These are phyloP conservation scores for Aspergillus brunneoviolaceus DNA, from an alignment of 2,329 filamentous ascomycete species.

Conservation along the genomic window DNA sequence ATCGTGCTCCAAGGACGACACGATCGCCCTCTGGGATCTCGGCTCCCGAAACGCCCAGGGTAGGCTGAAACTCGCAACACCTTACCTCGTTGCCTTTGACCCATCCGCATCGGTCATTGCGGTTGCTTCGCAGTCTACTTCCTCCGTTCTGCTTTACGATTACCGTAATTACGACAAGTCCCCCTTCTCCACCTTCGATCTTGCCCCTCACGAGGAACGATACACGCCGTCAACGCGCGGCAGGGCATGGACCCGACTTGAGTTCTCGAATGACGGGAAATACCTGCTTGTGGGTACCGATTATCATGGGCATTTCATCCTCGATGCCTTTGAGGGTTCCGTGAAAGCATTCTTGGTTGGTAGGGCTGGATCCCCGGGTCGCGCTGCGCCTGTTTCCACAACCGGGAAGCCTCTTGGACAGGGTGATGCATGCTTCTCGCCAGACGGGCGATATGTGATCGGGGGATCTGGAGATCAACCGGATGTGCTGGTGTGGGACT, in stretches of 20 bases:
- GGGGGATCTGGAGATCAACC: constrained; percentile 69
- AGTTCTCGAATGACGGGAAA: constrained; percentile 96
- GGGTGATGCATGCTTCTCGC: constrained; percentile 83
- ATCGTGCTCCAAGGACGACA: constrained; percentile 87
- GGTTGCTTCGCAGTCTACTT: constrained; percentile 76
- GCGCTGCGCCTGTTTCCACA: constrained; percentile 53
- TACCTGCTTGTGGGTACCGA: constrained; percentile 79
- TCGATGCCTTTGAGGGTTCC: constrained; percentile 88
- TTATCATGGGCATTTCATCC: constrained; percentile 78
- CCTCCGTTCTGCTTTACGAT: constrained; percentile 85
- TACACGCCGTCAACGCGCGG: constrained; percentile 51
- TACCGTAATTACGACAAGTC: constrained; percentile 89
- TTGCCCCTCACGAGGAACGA: constrained; percentile 59
- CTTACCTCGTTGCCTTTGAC: constrained; percentile 85
- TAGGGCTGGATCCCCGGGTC: constrained; percentile 49
- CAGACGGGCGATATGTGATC: constrained; percentile 84
- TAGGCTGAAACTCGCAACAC: constrained; percentile 73
- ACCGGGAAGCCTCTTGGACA: constrained; percentile 54
- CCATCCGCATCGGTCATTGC: constrained; percentile 91
- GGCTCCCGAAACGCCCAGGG: constrained; percentile 77
- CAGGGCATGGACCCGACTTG: constrained; percentile 76
- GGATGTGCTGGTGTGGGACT: constrained; percentile 86
- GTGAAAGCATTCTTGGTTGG: constrained; percentile 70
- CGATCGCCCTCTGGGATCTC: constrained; percentile 86
- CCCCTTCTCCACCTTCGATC: constrained; percentile 82